Base-by-base conservation (phyloP, 2,329 filamentous ascomycete species). In the Aspergillus eucalypticola region DNA sequence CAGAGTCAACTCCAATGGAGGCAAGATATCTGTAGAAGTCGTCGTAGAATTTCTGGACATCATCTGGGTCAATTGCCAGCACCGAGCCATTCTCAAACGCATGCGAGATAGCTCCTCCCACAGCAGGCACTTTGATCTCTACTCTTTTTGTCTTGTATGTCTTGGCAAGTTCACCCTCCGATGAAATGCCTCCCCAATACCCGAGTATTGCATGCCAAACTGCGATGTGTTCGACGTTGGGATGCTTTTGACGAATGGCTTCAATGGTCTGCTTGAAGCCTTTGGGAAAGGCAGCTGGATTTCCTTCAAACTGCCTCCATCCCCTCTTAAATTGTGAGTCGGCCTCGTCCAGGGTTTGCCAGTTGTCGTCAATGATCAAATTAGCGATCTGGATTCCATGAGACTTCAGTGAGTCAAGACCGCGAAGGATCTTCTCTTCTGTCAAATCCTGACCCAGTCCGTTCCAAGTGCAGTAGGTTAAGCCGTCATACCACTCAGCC, bases 391-490 rank as follows among this genome's bases (percentile, higher is more conserved):
- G 87, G 69, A 99, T 91, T 0, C 88, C 84, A 58, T 90, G 84
- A 29, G 86, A 80, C 4, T 88, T 84, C 10, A 99, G 79, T 1
- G 84, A 82, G 60, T 92, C 86, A 1, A 98, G 80, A 1, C 93
- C 92, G 42, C 86, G 76, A 11, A 92, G 80, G 13, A 99, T 85
- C 68, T 92, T 96, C 19, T 91, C 82, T 61, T 94, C 90, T 0
- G 88, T 95, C 35, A 99, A 81, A 48, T 88, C 80, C 68, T 96
- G 91, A 0, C 95, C 95, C 0, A 99, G 81, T 0, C 88, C 90
- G 71, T 98, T 99, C 95, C 95, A 99, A 0, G 95, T 99, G 73
- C 95, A 99, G 72, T 95, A 99, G 0, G 92, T 91, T 39, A 99
- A 80, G 0, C 92, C 92, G 73, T 98, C 95, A 71, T 93, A 93